phyloP scores from a whole-genome alignment of 345 rosid genomes.

The Citrus glauca region DNA sequence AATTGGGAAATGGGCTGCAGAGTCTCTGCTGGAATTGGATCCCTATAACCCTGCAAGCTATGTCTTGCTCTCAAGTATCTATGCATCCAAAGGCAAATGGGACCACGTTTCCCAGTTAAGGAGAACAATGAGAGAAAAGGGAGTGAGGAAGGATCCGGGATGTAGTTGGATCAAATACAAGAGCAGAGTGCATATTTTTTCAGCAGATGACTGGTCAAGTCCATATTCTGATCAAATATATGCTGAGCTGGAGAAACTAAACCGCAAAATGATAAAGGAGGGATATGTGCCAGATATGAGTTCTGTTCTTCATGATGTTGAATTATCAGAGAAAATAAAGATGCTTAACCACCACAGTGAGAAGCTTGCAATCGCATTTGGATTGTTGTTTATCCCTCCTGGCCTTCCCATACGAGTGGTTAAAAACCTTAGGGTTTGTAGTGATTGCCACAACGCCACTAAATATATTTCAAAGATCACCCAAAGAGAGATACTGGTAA shows the following conservation, averaged over 20 bases:
- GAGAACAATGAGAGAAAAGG: constrained; percentile 62
- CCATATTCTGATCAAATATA: constrained; percentile 64
- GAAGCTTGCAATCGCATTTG: constrained; percentile 91
- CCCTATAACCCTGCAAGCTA: constrained; percentile 83
- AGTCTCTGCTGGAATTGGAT: constrained; percentile 68
- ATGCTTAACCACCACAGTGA: constrained; percentile 92
- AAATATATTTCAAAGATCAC: constrained; percentile 83
- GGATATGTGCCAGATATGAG: constrained; percentile 79
- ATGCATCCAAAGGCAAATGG: constrained; percentile 73
- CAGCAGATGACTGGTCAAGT: constrained; percentile 75
- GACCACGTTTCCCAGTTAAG: constrained; percentile 62
- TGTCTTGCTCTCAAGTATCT: constrained; percentile 65
- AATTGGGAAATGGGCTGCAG: constrained; percentile 83
- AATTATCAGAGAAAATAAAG: constrained; percentile 65
- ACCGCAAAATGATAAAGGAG: constrained; percentile 52
- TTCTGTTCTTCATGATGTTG: constrained; percentile 72
- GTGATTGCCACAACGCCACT: constrained; percentile 87
- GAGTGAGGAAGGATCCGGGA: constrained; percentile 84
- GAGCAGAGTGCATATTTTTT: constrained; percentile 62
- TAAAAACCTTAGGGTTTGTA: constrained; percentile 86
- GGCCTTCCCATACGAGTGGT: constrained; percentile 67
- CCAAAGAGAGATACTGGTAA: constrained; percentile 80
- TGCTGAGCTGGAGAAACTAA: constrained; percentile 61
- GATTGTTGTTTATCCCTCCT: constrained; percentile 63
- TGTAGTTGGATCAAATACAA: constrained; percentile 91